Conservation (phyloP, 2,329 filamentous ascomycete genomes). For the Phyllosticta citrichinensis region DNA sequence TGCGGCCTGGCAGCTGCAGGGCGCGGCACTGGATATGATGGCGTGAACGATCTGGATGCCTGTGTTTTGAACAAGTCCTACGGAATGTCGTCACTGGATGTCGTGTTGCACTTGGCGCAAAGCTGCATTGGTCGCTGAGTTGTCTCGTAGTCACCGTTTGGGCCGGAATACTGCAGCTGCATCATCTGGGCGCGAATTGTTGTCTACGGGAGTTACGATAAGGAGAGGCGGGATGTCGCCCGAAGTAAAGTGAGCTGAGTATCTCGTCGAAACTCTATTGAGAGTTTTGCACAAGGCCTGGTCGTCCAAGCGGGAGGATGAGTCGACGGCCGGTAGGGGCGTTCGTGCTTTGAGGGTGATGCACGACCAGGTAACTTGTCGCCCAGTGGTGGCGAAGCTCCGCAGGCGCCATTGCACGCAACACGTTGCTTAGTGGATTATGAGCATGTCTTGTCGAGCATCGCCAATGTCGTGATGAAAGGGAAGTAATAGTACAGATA, state of each 20-base stretch:
- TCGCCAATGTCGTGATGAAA: constrained; percentile 13
- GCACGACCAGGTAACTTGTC: not conserved
- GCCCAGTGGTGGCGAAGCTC: not conserved
- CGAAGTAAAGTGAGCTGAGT: not conserved
- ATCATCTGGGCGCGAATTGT: not conserved
- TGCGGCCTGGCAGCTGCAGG: not conserved
- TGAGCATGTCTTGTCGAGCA: constrained; percentile 5
- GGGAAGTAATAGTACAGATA: constrained; percentile 35
- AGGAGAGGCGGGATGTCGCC: not conserved
- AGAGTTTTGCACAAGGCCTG: not conserved
- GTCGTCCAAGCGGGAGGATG: not conserved
- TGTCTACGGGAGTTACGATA: not conserved
- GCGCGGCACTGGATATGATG: not conserved
- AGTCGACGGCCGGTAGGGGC: not conserved
- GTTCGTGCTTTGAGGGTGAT: not conserved
- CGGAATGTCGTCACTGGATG: not conserved
- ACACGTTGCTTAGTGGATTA: constrained; percentile 1
- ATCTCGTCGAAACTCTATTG: not conserved
- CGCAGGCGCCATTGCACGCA: constrained; percentile 8
- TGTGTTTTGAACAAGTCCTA: not conserved
- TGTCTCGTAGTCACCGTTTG: not conserved
- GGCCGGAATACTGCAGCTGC: not conserved
- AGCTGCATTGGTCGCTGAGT: not conserved
- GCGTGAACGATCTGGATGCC: not conserved
- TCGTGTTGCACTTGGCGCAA: not conserved